phyloP scores from a whole-genome alignment of 345 rosid species.

The Pugionium cornutum region DNA sequence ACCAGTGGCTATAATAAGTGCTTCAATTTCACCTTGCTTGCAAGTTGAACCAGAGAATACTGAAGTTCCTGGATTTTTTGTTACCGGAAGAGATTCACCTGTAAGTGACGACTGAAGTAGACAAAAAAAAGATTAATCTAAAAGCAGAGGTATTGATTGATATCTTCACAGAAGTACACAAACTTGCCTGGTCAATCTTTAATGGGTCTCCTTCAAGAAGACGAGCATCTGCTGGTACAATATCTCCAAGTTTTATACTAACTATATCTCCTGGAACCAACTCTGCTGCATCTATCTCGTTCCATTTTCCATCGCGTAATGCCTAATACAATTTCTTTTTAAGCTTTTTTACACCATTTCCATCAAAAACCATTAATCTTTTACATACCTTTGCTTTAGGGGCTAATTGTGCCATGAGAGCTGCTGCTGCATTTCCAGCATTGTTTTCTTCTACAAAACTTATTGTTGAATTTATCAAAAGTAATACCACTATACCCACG shows the following conservation, averaged over 20 bases:
- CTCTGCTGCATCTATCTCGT: constrained; percentile 63
- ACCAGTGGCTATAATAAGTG: constrained; percentile 87
- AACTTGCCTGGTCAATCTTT: constrained; percentile 60
- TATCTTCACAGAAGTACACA: background rate
- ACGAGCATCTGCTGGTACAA: constrained; percentile 74
- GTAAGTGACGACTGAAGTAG: constrained; percentile 55
- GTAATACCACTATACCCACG: constrained; percentile 51
- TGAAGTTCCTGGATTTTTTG: constrained; percentile 68
- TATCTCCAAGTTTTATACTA: constrained; percentile 50
- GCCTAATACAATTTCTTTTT: constrained; percentile 33
- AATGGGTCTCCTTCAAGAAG: constrained; percentile 78
- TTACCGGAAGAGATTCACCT: constrained; percentile 68
- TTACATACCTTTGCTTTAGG: constrained; percentile 59
- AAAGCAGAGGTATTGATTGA: background rate
- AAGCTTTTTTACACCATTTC: background rate
- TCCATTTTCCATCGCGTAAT: constrained; percentile 62
- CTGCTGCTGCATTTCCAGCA: constrained; percentile 74
- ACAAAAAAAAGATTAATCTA: constrained; percentile 16
- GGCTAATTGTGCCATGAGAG: constrained; percentile 71
- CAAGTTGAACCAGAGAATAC: constrained; percentile 92
- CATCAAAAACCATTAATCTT: background rate
- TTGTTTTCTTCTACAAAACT: constrained; percentile 72
- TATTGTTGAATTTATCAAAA: constrained; percentile 61
- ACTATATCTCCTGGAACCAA: constrained; percentile 72
- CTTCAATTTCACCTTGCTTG: constrained; percentile 94